Evolutionary conservation across 768 basidiomycete genomes (phyloP).

Genomic region (Lentinula edodes): DNA sequence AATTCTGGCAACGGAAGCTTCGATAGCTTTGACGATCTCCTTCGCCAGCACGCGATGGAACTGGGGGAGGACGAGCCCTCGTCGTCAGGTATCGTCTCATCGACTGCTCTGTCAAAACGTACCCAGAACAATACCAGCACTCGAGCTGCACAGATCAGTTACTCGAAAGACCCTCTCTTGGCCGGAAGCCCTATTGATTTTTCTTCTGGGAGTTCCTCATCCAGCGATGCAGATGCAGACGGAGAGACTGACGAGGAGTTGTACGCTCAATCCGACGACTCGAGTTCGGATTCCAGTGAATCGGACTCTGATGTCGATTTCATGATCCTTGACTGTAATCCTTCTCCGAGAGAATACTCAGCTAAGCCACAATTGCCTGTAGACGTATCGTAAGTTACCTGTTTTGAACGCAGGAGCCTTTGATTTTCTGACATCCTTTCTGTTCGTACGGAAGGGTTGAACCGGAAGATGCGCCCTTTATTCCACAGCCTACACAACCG

Average conservation of each 20-base stretch:
- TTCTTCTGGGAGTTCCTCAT: neutral
- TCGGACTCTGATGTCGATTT: slow-evolving; percentile 18
- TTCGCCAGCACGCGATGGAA: neutral
- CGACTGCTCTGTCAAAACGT: neutral
- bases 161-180: neutral
- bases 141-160: neutral
- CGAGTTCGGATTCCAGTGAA: slow-evolving; percentile 12
- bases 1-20: neutral
- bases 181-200: neutral
- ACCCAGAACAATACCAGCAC: neutral
- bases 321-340: slow-evolving; percentile 6
- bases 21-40: neutral
- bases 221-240: neutral
- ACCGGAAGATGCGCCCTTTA: neutral
- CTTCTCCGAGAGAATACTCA: neutral
- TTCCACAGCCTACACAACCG: neutral
- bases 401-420: neutral
- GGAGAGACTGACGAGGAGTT: neutral
- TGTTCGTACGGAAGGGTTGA: neutral
- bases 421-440: neutral
- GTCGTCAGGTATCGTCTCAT: neutral
- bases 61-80: neutral
- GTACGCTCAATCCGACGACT: neutral
- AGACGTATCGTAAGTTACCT: neutral
- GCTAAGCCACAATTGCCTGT: neutral